Base-by-base conservation (phyloP, 2,329 filamentous ascomycete genomes). In the Alternaria infectoria region DNA sequence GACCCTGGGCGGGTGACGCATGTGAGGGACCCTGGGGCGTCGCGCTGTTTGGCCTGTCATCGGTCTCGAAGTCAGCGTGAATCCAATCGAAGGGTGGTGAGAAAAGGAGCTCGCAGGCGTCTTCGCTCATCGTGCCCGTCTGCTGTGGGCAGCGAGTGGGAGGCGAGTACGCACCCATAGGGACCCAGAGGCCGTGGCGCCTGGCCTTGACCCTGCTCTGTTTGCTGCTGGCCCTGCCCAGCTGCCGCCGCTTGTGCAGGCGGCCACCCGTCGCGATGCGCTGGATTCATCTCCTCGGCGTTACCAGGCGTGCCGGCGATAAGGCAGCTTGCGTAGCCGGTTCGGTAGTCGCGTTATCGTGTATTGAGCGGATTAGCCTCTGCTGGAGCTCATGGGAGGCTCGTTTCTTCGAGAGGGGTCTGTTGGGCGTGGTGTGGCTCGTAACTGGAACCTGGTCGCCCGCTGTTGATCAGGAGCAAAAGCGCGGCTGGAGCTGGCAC, bases 181-280 rank as follows among this genome's bases (percentile, higher is more conserved):
- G 74, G 62, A 52, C 76, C 77, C 44, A 80, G 66, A 23, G 78
- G 69, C 40, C 79, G 76, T 55, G 75, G 69, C 23, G 69, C 66
- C 62, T 79, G 78, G 30, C 69, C 71, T 65, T 77, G 77, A 40
- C 54, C 67, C 63, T 78, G 75, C 25, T 80, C 77, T 60, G 75
- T 70, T 73, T 78, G 77, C 57, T 80, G 69, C 46, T 69, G 68
- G 6, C 83, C 81, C 47, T 85, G 78, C 61, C 86, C 85, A 30
- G 86, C 81, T 59, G 75, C 74, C 50, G 81, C 75, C 58, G 82
- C 79, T 69, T 87, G 86, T 47, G 83, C 68, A 66, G 75, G 74
- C 57, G 77, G 77, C 79, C 79, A 81, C 65, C 75, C 78, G 68
- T 81, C 79, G 69, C 78, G 79, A 74, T 79, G 77, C 65, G 77